Base-by-base conservation (phyloP, 371 early-diverging fungal species). In the Lichtheimia hyalospora region DNA sequence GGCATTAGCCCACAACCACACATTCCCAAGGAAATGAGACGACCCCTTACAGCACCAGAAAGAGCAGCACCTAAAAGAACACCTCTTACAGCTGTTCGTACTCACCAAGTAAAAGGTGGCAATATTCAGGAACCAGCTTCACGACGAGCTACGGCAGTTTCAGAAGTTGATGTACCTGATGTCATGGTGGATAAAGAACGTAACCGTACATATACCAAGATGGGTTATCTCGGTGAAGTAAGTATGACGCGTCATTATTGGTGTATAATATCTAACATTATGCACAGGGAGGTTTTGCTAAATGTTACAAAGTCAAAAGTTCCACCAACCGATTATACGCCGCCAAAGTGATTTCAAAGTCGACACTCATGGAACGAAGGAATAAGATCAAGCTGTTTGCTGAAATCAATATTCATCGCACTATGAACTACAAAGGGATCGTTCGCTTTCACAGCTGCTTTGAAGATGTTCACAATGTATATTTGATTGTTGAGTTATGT, bases 401-500 rank as follows among this genome's bases (percentile, higher is more conserved):
- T 10, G 99, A 99, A 69, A 94, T 97, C 73, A 87, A 86, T 60
- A 95, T 97, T 51, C 97, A 97, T 68, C 79, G 84, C 27, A 66
- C 62, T 0, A 70, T 96, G 66, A 74, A 65, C 15, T 97, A 99
- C 78, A 81, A 78, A 6, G 82, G 90, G 61, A 92, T 99, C 61
- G 98, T 99, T 28, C 84, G 81, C 24, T 95, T 96, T 62, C 69
- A 87, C 52, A 82, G 83, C 40, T 87, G 89, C 59, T 98, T 98
- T 78, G 94, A 96, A 69, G 97, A 97, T 73, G 77, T 77, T 7
- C 75, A 83, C 15, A 92, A 92, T 67, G 92, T 99, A 0, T 98
- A 96, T 74, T 84, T 99, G 63, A 82, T 99, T 16, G 75, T 99
- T 64, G 99, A 99, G 74, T 77, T 96, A 13, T 99, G 99, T 72